These are phyloP conservation scores for Suillus clintonianus DNA, from an alignment of 768 basidiomycete genomes.

Conservation along the genomic window DNA sequence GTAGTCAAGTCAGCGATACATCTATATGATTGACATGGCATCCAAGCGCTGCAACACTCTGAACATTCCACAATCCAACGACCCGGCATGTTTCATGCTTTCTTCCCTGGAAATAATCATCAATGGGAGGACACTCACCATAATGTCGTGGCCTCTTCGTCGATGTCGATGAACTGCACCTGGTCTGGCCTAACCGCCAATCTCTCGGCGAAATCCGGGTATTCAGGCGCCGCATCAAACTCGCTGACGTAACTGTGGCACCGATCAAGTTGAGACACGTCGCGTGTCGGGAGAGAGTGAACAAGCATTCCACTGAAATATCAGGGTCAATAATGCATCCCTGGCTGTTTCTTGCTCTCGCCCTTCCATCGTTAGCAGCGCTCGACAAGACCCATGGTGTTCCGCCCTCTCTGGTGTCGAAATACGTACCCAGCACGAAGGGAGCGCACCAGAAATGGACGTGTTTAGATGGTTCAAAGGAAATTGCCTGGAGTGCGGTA, in stretches of 20 bases:
- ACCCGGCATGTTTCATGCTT: not conserved
- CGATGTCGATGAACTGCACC: constrained; percentile 20
- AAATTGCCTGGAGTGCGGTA: constrained; percentile 77
- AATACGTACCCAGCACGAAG: constrained; percentile 52
- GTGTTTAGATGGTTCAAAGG: constrained; percentile 79
- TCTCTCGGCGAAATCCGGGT: constrained; percentile 21
- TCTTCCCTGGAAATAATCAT: not conserved
- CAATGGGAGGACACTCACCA: constrained; percentile 25
- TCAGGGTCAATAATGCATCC: constrained; percentile 43
- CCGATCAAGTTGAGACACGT: constrained; percentile 3
- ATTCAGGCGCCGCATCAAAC: constrained; percentile 22
- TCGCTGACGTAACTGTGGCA: constrained; percentile 25
- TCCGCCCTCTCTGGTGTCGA: constrained; percentile 50
- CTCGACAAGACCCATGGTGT: constrained; percentile 60
- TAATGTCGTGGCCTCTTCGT: constrained; percentile 27
- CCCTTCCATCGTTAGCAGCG: constrained; percentile 41
- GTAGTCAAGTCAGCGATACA: constrained; percentile 20
- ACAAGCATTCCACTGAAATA: not conserved
- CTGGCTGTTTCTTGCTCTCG: constrained; percentile 46
- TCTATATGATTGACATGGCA: constrained; percentile 18
- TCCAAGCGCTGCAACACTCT: constrained; percentile 22
- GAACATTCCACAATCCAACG: not conserved
- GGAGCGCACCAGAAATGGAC: constrained; percentile 55
- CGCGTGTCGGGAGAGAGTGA: not conserved
- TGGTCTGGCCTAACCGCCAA: not conserved